A percentile compares a stretch with the other conserved stretches of the same genome.
Conservation (phyloP, 2,329 filamentous ascomycete species). For the Dactylonectria macrodidyma region DNA sequence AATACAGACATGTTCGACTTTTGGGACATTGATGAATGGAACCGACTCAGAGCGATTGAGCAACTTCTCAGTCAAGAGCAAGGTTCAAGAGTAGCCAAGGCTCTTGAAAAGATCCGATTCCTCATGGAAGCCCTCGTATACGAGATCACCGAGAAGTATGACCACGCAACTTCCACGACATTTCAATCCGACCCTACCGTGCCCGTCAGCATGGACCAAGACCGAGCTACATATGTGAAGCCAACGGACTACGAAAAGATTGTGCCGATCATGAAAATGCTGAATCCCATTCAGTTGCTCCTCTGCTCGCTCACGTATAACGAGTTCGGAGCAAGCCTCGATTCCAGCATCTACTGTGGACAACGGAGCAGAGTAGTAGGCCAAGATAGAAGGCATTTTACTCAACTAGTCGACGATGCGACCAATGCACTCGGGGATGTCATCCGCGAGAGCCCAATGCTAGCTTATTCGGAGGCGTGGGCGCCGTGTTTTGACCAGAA, state of each 20-base stretch:
- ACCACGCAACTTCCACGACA: neutral
- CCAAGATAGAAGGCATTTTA: conserved; percentile 7
- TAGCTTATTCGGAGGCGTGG: conserved; percentile 30
- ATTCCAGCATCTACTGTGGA: conserved; percentile 26
- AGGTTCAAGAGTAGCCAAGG: conserved; percentile 7
- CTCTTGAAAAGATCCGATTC: conserved; percentile 34
- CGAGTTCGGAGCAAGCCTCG: conserved; percentile 38
- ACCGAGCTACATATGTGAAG: conserved; percentile 57
- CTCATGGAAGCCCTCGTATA: conserved; percentile 43
- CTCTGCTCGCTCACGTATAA: conserved; percentile 57
- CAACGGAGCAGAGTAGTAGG: conserved; percentile 12
- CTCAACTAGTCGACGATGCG: conserved; percentile 13
- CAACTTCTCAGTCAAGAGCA: conserved; percentile 41
- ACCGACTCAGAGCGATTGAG: conserved; percentile 46
- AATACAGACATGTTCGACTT: conserved; percentile 52
- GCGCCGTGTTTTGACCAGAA: conserved; percentile 2
- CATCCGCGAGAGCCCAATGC: conserved; percentile 13
- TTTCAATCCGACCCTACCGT: neutral
- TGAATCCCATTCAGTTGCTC: conserved; percentile 40
- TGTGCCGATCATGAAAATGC: conserved; percentile 22
- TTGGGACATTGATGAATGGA: conserved; percentile 54
- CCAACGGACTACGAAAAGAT: conserved; percentile 44
- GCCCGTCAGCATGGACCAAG: conserved; percentile 47
- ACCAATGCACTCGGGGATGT: conserved; percentile 31
- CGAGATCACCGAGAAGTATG: conserved; percentile 38